Percentiles rank a stretch among this genome's conserved stretches.
These are phyloP conservation scores for Crithidia expoeki DNA, from an alignment of 208 protist species.

Conservation along the genomic window DNA sequence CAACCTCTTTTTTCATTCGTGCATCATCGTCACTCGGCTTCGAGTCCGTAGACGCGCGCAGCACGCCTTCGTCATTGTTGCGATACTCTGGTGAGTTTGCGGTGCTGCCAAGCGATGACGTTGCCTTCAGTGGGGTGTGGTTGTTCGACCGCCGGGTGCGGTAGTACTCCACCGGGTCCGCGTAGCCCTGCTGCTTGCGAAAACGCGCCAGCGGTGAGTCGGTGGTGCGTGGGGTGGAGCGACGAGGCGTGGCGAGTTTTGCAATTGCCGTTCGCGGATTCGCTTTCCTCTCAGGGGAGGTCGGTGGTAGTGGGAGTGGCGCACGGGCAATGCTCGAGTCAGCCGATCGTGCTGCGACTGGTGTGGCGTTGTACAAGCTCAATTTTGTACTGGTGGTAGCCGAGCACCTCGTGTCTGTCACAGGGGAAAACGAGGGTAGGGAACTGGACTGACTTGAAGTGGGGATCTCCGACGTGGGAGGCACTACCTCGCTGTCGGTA, in stretches of 20 bases:
- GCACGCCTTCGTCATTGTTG: not conserved
- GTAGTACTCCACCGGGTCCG: slow-evolving; percentile 1
- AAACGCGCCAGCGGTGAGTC: slow-evolving; percentile 22
- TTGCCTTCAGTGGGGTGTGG: not conserved
- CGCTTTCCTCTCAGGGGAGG: not conserved
- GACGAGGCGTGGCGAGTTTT: not conserved
- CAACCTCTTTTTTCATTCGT: not conserved
- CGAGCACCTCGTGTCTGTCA: not conserved
- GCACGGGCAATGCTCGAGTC: not conserved
- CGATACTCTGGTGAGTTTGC: not conserved
- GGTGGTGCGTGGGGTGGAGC: not conserved
- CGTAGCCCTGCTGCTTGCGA: slow-evolving; percentile 16
- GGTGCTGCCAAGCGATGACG: not conserved
- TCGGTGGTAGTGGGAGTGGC: not conserved
- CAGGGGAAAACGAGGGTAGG: not conserved
- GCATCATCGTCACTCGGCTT: not conserved
- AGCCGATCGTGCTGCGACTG: not conserved
- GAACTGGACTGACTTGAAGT: not conserved
- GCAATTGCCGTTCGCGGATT: not conserved
- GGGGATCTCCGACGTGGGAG: not conserved
- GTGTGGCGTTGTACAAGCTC: not conserved
- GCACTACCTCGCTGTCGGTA: not conserved
- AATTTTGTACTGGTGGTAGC: not conserved
- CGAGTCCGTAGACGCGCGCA: not conserved
- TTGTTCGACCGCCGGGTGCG: not conserved